These are phyloP conservation scores for Wickerhamiella sorbophila DNA, from an alignment of 805 yeast species.

Conservation along the genomic window DNA sequence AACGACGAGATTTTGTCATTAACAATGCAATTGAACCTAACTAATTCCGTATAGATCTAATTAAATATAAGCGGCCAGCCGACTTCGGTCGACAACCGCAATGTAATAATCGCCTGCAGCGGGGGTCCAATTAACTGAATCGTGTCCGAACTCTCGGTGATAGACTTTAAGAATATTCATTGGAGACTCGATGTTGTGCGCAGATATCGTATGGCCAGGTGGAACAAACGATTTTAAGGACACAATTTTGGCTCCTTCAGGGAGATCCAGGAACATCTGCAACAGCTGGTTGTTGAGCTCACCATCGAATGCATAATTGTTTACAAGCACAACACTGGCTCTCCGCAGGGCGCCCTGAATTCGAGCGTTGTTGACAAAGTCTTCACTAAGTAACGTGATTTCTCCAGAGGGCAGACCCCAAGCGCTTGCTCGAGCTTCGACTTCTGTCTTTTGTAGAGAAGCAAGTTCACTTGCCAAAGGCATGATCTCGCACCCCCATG, in stretches of 20 bases:
- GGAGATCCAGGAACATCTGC: slow-evolving; percentile 44
- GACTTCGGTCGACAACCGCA: slow-evolving; percentile 40
- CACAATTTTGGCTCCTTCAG: slow-evolving; percentile 64
- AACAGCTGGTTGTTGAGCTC: slow-evolving; percentile 55
- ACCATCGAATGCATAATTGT: slow-evolving; percentile 76
- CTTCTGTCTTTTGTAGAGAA: slow-evolving; percentile 41
- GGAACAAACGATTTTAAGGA: slow-evolving; percentile 70
- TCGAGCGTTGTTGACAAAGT: slow-evolving; percentile 53
- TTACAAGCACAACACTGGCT: slow-evolving; percentile 62
- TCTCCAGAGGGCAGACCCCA: slow-evolving; percentile 52
- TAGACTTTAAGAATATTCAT: slow-evolving; percentile 39
- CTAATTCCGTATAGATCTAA: slow-evolving; percentile 10
- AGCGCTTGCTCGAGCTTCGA: slow-evolving; percentile 40
- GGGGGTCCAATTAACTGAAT: slow-evolving; percentile 79
- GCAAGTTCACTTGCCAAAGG: slow-evolving; percentile 62
- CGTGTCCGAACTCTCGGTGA: slow-evolving; percentile 46
- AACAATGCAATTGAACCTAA: slow-evolving; percentile 43
- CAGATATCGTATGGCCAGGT: slow-evolving; percentile 46
- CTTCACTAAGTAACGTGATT: slow-evolving; percentile 46
- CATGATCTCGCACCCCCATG: slow-evolving; percentile 90
- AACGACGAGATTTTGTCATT: slow-evolving; percentile 54
- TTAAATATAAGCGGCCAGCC: neutral
- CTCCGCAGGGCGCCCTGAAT: slow-evolving; percentile 40
- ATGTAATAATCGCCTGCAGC: slow-evolving; percentile 68
- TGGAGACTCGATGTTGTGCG: slow-evolving; percentile 28